Percentiles rank a stretch among this genome's conserved stretches.
Conservation (phyloP, 768 basidiomycete genomes). For the Brasilioporus rufonigricans region DNA sequence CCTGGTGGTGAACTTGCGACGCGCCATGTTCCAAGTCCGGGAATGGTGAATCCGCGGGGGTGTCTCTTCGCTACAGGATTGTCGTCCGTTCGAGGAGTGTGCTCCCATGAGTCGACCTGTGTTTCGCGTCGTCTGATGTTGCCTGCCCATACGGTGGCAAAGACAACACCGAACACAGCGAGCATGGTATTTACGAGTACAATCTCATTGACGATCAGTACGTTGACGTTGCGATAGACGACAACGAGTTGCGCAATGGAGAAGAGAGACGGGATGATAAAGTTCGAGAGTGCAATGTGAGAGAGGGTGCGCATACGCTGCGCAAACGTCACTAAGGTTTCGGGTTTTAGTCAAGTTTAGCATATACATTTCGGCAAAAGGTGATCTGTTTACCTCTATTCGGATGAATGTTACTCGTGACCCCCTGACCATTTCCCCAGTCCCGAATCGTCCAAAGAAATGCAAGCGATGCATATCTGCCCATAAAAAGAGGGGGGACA, state of each 20-base stretch:
- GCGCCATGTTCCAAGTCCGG: slow-evolving; percentile 20
- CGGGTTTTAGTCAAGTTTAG: background rate
- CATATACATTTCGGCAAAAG: background rate
- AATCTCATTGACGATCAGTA: slow-evolving; percentile 24
- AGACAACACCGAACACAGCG: slow-evolving; percentile 33
- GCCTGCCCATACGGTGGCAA: slow-evolving; percentile 33
- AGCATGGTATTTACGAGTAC: slow-evolving; percentile 30
- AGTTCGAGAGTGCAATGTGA: slow-evolving; percentile 33
- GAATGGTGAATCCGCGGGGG: background rate
- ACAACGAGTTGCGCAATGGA: slow-evolving; percentile 30
- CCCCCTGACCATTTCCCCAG: slow-evolving; percentile 8
- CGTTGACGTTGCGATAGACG: slow-evolving; percentile 26
- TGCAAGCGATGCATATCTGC: background rate
- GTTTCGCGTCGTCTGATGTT: slow-evolving; percentile 3
- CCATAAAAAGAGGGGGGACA: too few species aligned
- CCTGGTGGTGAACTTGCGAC: slow-evolving; percentile 9
- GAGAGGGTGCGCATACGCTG: slow-evolving; percentile 26
- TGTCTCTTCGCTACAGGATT: background rate
- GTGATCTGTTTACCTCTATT: background rate
- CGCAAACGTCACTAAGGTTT: slow-evolving; percentile 17
- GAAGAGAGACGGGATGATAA: slow-evolving; percentile 31
- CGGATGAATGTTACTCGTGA: slow-evolving; percentile 19
- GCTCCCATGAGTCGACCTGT: background rate
- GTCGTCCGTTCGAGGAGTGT: background rate
- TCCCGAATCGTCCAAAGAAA: slow-evolving; percentile 30